A percentile compares a stretch with the other conserved stretches of the same genome.
These are phyloP conservation scores for Microcyclosporella mali DNA, from an alignment of 2,329 filamentous ascomycete species.

Conservation along the genomic window DNA sequence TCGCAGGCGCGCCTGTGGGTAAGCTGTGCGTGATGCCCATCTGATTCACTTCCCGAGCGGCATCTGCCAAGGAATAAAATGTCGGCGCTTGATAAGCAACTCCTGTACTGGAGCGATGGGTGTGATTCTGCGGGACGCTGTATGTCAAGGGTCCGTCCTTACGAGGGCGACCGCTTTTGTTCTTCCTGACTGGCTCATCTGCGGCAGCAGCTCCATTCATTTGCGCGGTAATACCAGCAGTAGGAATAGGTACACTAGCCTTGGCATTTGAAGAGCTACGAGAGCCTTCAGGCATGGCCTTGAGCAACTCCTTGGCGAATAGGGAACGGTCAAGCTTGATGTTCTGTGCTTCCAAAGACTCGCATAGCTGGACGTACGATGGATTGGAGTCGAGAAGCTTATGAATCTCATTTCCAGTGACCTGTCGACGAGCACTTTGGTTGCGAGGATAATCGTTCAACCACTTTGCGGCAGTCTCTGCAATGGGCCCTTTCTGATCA, in stretches of 20 bases:
- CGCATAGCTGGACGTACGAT: slow-evolving; percentile 51
- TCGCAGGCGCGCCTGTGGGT: slow-evolving; percentile 2
- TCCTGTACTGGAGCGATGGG: slow-evolving; percentile 5
- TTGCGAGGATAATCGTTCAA: slow-evolving; percentile 42
- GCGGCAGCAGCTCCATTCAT: slow-evolving; percentile 7
- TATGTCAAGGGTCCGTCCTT: slow-evolving; percentile 15
- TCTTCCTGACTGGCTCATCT: slow-evolving; percentile 14
- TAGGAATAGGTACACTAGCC: background rate
- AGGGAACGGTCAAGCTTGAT: slow-evolving; percentile 46
- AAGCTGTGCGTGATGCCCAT: slow-evolving; percentile 12
- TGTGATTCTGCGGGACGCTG: slow-evolving; percentile 6
- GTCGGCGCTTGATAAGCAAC: slow-evolving; percentile 24
- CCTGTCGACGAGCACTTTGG: slow-evolving; percentile 35
- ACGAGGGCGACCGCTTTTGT: slow-evolving; percentile 11
- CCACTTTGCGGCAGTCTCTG: slow-evolving; percentile 44
- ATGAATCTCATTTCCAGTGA: slow-evolving; percentile 39
- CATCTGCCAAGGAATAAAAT: slow-evolving; percentile 22
- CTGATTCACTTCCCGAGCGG: slow-evolving; percentile 20
- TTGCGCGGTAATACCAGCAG: slow-evolving; percentile 13
- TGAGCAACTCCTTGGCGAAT: slow-evolving; percentile 48
- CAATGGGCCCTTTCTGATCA: slow-evolving; percentile 46
- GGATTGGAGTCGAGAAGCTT: slow-evolving; percentile 48
- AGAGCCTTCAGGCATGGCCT: slow-evolving; percentile 37
- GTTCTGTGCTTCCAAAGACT: slow-evolving; percentile 45
- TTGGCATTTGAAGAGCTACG: slow-evolving; percentile 1